Evolutionary conservation across 108 stramenopile genomes (phyloP).

Genomic region (Pseudonitzschia multistriata): DNA sequence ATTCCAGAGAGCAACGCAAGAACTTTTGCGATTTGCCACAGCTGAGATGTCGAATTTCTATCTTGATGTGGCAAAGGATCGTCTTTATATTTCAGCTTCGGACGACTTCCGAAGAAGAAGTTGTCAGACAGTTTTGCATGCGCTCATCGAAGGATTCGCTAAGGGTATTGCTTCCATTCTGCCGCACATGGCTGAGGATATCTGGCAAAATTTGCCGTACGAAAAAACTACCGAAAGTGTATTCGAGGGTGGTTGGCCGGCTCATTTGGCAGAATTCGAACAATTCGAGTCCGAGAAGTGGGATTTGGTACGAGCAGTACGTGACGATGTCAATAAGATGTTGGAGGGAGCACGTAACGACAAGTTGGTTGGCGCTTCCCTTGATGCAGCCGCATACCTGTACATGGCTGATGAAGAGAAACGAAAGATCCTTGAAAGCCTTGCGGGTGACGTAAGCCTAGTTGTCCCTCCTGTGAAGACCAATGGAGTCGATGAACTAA

Average conservation of each 20-base stretch:
- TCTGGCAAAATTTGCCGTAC: conserved; percentile 92
- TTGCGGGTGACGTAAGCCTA: conserved; percentile 76
- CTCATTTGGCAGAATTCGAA: conserved; percentile 47
- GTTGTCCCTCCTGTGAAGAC: conserved; percentile 77
- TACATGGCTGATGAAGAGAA: conserved; percentile 66
- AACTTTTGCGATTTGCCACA: conserved; percentile 85
- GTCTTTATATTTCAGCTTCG: conserved; percentile 90
- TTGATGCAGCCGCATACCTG: conserved; percentile 79
- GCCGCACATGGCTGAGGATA: conserved; percentile 98
- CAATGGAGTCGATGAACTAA: conserved; percentile 88
- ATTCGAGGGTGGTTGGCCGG: conserved; percentile 77
- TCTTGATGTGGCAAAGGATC: conserved; percentile 96
- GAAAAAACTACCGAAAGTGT: conserved; percentile 61
- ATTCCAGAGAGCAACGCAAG: conserved; percentile 83
- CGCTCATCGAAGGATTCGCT: conserved; percentile 81
- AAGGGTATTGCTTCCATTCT: conserved; percentile 89
- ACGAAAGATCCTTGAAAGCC: conserved; percentile 42
- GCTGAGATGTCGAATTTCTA: conserved; percentile 96
- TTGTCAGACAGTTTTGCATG: conserved; percentile 89
- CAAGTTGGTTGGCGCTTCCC: conserved; percentile 86
- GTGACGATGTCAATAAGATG: conserved; percentile 88
- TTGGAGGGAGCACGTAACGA: conserved; percentile 78
- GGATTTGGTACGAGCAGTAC: conserved; percentile 64
- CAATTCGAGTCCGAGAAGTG: conserved; percentile 63
- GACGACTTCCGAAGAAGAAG: conserved; percentile 84